A percentile compares a stretch with the other conserved stretches of the same genome.
phyloP scores from a whole-genome alignment of 352 stramenopile species.

The Saprolegnia parasitica region DNA sequence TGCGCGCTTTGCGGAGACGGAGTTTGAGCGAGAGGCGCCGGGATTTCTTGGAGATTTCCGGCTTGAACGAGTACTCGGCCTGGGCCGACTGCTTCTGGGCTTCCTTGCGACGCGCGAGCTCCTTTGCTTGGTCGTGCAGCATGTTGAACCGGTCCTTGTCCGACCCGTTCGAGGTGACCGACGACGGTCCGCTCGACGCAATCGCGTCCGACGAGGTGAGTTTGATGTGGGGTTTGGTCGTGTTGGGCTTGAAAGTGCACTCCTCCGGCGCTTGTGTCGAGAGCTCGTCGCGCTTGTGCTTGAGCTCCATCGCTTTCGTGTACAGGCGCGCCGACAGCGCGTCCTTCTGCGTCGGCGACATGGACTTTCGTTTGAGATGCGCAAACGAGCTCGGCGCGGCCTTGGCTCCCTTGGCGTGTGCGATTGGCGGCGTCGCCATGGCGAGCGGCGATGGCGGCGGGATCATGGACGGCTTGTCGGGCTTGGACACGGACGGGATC shows the following conservation, averaged over 20 bases:
- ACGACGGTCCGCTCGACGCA: not conserved
- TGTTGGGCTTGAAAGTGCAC: conserved; percentile 28
- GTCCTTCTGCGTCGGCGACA: conserved; percentile 29
- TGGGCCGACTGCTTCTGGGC: conserved; percentile 15
- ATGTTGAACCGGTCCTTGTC: conserved; percentile 24
- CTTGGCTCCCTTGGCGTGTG: not conserved
- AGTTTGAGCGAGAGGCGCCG: conserved; percentile 14
- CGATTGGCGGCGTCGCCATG: not conserved
- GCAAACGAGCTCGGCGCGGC: not conserved
- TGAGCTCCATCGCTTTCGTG: conserved; percentile 28
- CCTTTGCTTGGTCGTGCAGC: conserved; percentile 25
- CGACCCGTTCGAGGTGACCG: not conserved
- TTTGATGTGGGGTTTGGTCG: conserved; percentile 4
- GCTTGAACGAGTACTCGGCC: conserved; percentile 26
- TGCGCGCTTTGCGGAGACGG: not conserved
- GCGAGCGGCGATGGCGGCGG: not conserved
- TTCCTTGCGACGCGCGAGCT: conserved; percentile 19
- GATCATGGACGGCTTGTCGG: not conserved
- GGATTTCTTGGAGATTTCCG: conserved; percentile 23
- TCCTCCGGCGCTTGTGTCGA: conserved; percentile 19
- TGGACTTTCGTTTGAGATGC: conserved; percentile 18
- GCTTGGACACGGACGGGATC: conserved; percentile 9
- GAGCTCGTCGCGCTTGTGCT: conserved; percentile 24
- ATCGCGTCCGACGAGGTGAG: not conserved
- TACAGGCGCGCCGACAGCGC: conserved; percentile 11